Evolutionary conservation across 495 filamentous ascomycete species (phyloP).

Genomic region (Neurospora sp.): DNA sequence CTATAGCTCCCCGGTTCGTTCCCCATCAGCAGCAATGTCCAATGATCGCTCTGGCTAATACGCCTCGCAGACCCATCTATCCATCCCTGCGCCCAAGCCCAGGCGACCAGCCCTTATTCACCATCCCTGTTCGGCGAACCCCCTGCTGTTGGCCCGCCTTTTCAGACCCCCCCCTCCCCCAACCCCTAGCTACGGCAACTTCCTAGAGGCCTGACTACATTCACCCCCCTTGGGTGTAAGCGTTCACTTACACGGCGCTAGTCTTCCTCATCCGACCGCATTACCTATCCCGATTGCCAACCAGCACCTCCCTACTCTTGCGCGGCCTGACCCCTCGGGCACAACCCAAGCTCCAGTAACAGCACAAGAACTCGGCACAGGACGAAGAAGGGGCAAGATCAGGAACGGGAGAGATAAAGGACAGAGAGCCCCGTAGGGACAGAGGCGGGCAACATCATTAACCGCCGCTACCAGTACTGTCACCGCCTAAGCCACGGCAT

Average conservation of each 20-base stretch:
- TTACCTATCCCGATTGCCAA: too few relatives aligned
- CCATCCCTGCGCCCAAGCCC: constrained; percentile 4
- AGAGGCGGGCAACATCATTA: neutral
- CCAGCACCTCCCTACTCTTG: too few relatives aligned
- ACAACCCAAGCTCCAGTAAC: too few relatives aligned
- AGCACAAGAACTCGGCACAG: neutral
- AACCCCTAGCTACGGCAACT: neutral
- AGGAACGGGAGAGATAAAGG: neutral
- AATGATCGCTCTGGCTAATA: constrained; percentile 17
- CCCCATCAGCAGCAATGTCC: constrained; percentile 10
- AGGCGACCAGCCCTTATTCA: constrained; percentile 7
- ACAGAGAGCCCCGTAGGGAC: neutral
- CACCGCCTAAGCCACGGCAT: neutral
- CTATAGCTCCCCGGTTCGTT: constrained; percentile 13
- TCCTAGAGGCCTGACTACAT: neutral
- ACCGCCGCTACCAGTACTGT: neutral
- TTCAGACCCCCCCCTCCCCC: neutral
- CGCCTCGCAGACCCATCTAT: constrained; percentile 17
- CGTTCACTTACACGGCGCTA: constrained; percentile 13
- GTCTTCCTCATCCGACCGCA: neutral
- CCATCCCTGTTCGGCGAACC: neutral
- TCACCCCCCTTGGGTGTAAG: neutral
- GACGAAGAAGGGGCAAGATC: neutral
- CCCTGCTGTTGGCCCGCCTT: constrained; percentile 1
- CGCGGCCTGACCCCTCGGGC: too few relatives aligned